Evolutionary conservation across 1,139 yeast species (phyloP), one percentile per base, ranked within the genome.

Genomic region (Pichia sp.): DNA sequence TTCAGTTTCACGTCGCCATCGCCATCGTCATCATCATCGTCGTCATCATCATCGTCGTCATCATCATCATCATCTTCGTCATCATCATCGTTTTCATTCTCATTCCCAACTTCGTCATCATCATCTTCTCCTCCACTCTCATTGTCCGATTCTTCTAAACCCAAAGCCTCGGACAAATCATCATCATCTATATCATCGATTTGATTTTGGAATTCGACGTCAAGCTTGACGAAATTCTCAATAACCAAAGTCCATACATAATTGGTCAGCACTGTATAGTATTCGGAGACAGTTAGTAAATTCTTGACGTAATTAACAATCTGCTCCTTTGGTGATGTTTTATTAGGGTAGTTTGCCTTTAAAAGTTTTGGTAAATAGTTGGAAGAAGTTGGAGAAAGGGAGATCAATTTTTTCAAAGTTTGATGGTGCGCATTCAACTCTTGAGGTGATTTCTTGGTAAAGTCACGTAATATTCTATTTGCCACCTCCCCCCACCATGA

Each of bases 171-270:
- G 5, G 64, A 69, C 27, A 78, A 81, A 32, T 76, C 74, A 41
- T 77, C 85, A 38, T 84, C 95, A 52, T 85, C 95, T 38, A 81
- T 64, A 46, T 85, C 94, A 48, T 85, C 95, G 44, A 84, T 61
- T 51, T 83, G 94, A 51, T 85, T 87, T 53, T 86, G 96, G 42
- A 88, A 66, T 58, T 87, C 97, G n/a, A 88, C 96, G 59, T 91
- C 98, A 30, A 91, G 66, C 48, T 86, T 84, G 42, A 91, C 86
- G 38, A 85, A 71, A 46, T 77, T 74, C 56, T 88, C 96, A 30
- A 86, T 64, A 17, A 88, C 67, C 40, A 85, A 60, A 21, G 81
- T 80, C 96, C 96, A 88, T 7, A 84, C 69, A 37, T 76, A 74
- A 47, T 73, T 72, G 47, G 77, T 74, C 45, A 86, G 63, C 49